Conservation (phyloP, 345 rosid species). For the Salix arbutifolia region DNA sequence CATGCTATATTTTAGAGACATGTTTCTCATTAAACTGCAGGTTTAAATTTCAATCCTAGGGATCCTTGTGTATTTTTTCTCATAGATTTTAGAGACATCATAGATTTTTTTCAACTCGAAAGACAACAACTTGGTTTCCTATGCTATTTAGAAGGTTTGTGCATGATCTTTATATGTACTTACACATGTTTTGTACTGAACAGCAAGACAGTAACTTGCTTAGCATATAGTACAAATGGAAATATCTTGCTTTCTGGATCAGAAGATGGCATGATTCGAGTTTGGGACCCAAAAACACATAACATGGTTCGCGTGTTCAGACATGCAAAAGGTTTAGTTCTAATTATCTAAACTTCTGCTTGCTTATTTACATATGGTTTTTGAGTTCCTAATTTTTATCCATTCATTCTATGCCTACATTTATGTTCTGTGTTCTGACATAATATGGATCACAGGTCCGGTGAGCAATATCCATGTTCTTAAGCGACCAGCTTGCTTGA, state of each 20-base stretch:
- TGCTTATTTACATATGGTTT: background rate
- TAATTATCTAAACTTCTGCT: background rate
- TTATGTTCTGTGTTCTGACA: background rate
- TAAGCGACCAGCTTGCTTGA: slow-evolving; percentile 31
- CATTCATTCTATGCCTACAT: background rate
- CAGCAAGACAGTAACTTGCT: slow-evolving; percentile 76
- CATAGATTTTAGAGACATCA: background rate
- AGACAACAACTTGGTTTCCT: background rate
- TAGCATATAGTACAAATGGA: slow-evolving; percentile 51
- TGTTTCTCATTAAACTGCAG: background rate
- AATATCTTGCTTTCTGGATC: slow-evolving; percentile 71
- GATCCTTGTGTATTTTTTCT: background rate
- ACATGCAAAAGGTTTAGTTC: slow-evolving; percentile 58
- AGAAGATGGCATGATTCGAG: slow-evolving; percentile 68
- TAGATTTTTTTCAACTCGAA: too few relatives aligned
- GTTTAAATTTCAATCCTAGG: background rate
- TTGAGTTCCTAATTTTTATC: background rate
- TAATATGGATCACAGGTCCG: slow-evolving; percentile 40
- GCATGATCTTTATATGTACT: background rate
- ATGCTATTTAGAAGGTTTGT: background rate
- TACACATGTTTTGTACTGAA: background rate
- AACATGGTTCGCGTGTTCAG: slow-evolving; percentile 46
- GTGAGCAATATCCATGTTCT: slow-evolving; percentile 63
- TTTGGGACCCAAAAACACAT: slow-evolving; percentile 54
- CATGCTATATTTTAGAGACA: background rate